phyloP scores from a whole-genome alignment of 1,284 basidiomycete species.

The Ganoderma lingzhi region DNA sequence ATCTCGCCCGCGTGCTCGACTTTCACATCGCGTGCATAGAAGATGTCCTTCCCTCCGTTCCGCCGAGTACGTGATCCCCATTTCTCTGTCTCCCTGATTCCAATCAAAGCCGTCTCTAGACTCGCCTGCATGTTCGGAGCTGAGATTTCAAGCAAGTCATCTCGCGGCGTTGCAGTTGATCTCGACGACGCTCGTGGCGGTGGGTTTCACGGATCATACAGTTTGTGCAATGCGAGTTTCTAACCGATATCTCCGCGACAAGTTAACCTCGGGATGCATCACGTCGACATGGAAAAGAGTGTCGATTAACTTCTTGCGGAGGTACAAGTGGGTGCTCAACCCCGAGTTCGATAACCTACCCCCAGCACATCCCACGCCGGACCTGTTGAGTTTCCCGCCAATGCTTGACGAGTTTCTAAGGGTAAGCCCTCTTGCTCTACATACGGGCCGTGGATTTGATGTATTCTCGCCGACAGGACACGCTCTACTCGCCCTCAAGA shows the following conservation, averaged over 20 bases:
- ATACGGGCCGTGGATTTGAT: not conserved
- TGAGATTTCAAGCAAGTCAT: conserved; percentile 56
- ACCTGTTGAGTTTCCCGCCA: conserved; percentile 22
- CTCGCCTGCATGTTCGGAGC: conserved; percentile 52
- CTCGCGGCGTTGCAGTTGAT: conserved; percentile 58
- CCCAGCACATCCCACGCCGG: conserved; percentile 30
- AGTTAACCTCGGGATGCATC: conserved; percentile 47
- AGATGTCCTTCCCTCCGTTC: conserved; percentile 49
- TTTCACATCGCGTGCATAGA: conserved; percentile 64
- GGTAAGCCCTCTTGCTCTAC: not conserved
- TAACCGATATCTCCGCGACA: not conserved
- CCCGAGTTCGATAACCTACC: conserved; percentile 44
- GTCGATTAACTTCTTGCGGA: conserved; percentile 59
- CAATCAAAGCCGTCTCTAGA: conserved; percentile 42
- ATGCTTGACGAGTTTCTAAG: conserved; percentile 20
- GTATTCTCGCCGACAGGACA: conserved; percentile 16
- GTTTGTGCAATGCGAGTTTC: not conserved
- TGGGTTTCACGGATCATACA: conserved; percentile 48
- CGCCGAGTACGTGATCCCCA: conserved; percentile 44
- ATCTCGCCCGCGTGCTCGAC: conserved; percentile 61
- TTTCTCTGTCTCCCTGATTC: not conserved
- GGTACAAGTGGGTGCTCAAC: conserved; percentile 80
- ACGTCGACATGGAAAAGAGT: conserved; percentile 46
- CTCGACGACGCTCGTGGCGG: conserved; percentile 23
- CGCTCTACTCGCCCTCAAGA: conserved; percentile 26